Evolutionary conservation across 2,329 filamentous ascomycete genomes (phyloP).

Genomic region (Leptodontidium sp.): DNA sequence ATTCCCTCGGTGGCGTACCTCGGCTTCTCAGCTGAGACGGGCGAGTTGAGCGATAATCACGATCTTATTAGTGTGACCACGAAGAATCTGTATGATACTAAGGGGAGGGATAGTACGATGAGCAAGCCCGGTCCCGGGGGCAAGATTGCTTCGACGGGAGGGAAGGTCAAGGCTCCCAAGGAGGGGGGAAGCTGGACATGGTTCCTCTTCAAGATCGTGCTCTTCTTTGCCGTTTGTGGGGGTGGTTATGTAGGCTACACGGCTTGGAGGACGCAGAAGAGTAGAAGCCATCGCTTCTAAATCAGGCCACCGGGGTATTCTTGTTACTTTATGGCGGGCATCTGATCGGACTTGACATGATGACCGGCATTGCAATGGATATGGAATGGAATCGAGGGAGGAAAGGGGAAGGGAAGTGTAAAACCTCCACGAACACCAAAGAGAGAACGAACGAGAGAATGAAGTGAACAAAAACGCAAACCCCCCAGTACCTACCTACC

Average conservation of each 20-base stretch:
- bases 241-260: conserved; percentile 89
- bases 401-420: not conserved
- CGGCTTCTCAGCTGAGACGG: conserved; percentile 87
- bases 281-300: conserved; percentile 46
- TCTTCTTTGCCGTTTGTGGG: conserved; percentile 74
- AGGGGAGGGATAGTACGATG: conserved; percentile 54
- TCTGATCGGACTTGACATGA: not conserved
- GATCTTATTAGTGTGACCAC: conserved; percentile 90
- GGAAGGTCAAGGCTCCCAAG: conserved; percentile 35
- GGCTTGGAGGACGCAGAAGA: conserved; percentile 68
- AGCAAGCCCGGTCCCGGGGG: conserved; percentile 62
- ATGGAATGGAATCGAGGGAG: not conserved
- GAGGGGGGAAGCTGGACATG: conserved; percentile 66
- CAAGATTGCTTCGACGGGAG: conserved; percentile 36
- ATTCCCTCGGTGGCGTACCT: conserved; percentile 82
- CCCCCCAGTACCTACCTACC: not conserved
- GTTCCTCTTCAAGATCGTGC: conserved; percentile 83
- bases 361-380: no score
- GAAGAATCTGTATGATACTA: conserved; percentile 84
- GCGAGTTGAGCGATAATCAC: conserved; percentile 96
- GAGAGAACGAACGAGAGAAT: not conserved
- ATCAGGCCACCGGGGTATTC: not conserved
- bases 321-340: not conserved
- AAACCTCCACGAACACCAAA: not conserved
- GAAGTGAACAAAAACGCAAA: not conserved